These are phyloP conservation scores for Phytophthora meadii DNA, from an alignment of 352 stramenopile species.

Conservation along the genomic window DNA sequence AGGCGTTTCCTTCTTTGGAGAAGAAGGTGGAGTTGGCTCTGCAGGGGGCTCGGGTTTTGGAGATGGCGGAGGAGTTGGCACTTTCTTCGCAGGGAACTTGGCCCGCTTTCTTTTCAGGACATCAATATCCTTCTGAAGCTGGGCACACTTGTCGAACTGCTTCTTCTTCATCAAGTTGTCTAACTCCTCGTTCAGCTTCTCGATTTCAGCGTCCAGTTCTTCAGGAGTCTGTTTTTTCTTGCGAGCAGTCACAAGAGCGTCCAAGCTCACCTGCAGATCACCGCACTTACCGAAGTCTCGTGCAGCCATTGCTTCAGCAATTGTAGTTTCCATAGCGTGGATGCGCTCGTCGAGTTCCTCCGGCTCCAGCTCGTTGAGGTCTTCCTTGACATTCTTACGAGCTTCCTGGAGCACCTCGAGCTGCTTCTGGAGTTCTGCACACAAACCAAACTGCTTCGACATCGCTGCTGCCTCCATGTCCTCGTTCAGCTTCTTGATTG, in stretches of 20 bases:
- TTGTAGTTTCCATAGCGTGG: constrained; percentile 61
- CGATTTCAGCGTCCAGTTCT: constrained; percentile 85
- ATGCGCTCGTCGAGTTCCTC: constrained; percentile 87
- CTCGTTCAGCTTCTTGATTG: constrained; percentile 76
- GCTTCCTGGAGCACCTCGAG: constrained; percentile 81
- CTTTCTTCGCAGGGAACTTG: constrained; percentile 57
- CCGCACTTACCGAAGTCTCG: constrained; percentile 84
- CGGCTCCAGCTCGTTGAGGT: constrained; percentile 86
- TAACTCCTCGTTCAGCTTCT: constrained; percentile 72
- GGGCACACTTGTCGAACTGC: constrained; percentile 86
- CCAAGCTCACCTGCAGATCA: constrained; percentile 72
- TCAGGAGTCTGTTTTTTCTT: constrained; percentile 90
- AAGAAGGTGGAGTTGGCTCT: constrained; percentile 32
- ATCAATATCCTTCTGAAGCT: constrained; percentile 89
- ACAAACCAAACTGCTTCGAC: constrained; percentile 85
- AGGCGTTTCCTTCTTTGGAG: constrained; percentile 31
- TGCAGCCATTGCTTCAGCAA: constrained; percentile 79
- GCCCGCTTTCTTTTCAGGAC: constrained; percentile 73
- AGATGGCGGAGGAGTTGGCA: constrained; percentile 36
- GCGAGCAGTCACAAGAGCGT: constrained; percentile 67
- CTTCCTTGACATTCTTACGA: constrained; percentile 80
- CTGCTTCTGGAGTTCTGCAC: constrained; percentile 83
- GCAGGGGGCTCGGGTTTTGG: constrained; percentile 41
- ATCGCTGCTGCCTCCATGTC: constrained; percentile 81
- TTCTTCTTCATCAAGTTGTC: constrained; percentile 78